Evolutionary conservation across 345 rosid species (phyloP), one percentile per base, ranked within the genome.

Genomic region (Angophora floribunda): DNA sequence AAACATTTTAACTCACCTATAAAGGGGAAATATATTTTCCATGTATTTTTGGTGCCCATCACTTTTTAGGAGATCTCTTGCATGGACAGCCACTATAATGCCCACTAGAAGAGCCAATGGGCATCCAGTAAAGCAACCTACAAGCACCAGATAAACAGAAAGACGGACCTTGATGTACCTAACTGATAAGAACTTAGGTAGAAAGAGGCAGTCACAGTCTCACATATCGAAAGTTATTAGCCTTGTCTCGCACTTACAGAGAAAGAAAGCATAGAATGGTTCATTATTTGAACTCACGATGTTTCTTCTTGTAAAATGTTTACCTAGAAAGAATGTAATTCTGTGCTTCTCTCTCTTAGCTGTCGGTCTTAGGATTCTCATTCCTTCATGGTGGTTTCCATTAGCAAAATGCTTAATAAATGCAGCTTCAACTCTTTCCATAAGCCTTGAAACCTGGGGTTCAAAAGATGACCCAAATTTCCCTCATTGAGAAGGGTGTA

Each of bases 41-140:
- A 94, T 91, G 93, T 94, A 95, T 44, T 87, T 13, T 6, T 88
- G 87, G 92, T 85, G 55, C 95, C 95, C 93, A 59, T 67, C 82
- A 89, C 91, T 92, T 47, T 90, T 92, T 93, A 92, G 90, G 51
- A 93, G 89, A 70, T 94, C 92, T 89, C 87, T 90, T 52, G 91
- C 90, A 88, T 93, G 92, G 87, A 95, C 91, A 88, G 91, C 93
- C 91, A 92, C 91, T 87, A 93, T 89, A 87, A 95, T 90, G 49
- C 94, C 96, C 86, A 91, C 85, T 50, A 95, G 36, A 49, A 96
- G 92, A 61, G 96, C 96, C 45, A 92, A 52, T 13, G 94, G 89
- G 91, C 95, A 93, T 61, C 97, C 97, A 52, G 92, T 91, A 88
- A 96, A 94, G 89, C 94, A 95, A 45, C 97, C 97, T 94, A 93